A percentile compares a stretch with the other conserved stretches of the same genome.
Evolutionary conservation across 805 yeast genomes (phyloP).

Genomic region (Candida rishiriensis): DNA sequence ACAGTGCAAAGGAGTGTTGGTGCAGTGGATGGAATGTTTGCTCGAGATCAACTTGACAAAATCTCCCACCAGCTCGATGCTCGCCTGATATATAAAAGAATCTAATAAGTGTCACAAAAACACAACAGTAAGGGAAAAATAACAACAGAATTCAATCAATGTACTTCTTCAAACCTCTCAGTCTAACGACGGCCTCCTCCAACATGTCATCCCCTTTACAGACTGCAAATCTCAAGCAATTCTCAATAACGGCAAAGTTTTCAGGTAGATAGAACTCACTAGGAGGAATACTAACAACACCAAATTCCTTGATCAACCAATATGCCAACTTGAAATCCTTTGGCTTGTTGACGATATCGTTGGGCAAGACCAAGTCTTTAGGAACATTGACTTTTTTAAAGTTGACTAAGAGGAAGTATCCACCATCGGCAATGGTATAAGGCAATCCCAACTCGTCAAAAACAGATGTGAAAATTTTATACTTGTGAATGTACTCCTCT

Average conservation of each 20-base stretch:
- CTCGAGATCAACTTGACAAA: too few species aligned
- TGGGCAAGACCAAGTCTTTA: constrained; percentile 56
- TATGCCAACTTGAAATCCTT: constrained; percentile 85
- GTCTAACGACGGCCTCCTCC: constrained; percentile 74
- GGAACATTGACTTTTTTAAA: constrained; percentile 82
- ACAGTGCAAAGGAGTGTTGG: too few species aligned
- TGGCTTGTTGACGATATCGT: constrained; percentile 60
- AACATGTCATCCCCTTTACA: constrained; percentile 86
- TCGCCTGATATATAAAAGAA: not conserved
- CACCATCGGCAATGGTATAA: constrained; percentile 89
- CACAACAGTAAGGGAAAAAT: not conserved
- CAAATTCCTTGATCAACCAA: constrained; percentile 89
- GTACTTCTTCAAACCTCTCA: constrained; percentile 65
- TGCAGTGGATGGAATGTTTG: too few species aligned
- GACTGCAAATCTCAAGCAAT: constrained; percentile 87
- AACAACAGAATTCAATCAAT: constrained; percentile 24
- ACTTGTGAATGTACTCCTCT: constrained; percentile 64
- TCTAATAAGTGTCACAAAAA: not conserved
- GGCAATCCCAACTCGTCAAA: constrained; percentile 88
- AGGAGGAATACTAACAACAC: constrained; percentile 96
- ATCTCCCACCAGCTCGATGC: not conserved
- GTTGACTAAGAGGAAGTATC: constrained; percentile 87
- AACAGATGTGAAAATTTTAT: constrained; percentile 63
- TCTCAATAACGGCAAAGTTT: constrained; percentile 73
- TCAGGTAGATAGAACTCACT: constrained; percentile 82